Percentiles rank a stretch among this genome's conserved stretches.
Evolutionary conservation across 768 basidiomycete species (phyloP).

Genomic region (Austroboletus festivus): DNA sequence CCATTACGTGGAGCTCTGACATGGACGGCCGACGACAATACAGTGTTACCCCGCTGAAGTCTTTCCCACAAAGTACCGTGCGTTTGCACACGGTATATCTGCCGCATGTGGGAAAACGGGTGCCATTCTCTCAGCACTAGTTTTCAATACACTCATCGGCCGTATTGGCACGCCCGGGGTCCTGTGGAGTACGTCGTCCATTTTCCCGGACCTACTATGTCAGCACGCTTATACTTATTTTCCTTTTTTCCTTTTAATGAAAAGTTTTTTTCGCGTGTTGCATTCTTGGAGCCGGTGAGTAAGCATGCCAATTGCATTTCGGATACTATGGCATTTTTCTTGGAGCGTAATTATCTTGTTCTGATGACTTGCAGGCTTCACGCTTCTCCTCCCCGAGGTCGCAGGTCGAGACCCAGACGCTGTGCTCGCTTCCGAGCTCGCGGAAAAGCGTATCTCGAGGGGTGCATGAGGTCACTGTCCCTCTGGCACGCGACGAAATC

Average conservation of each 20-base stretch:
- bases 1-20: background rate
- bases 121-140: slow-evolving; percentile 74
- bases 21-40: background rate
- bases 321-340: too few relatives aligned
- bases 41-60: slow-evolving; percentile 75
- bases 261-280: slow-evolving; percentile 71
- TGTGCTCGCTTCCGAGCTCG: slow-evolving; percentile 39
- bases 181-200: slow-evolving; percentile 65
- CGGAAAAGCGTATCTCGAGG: slow-evolving; percentile 10
- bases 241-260: slow-evolving; percentile 22
- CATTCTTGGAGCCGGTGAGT: slow-evolving; percentile 49
- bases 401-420: slow-evolving; percentile 50
- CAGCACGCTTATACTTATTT: background rate
- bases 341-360: background rate
- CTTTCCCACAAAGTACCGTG: slow-evolving; percentile 74
- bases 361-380: slow-evolving; percentile 28
- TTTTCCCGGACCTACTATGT: background rate
- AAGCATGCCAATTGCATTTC: background rate
- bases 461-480: background rate
- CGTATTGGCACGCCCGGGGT: slow-evolving; percentile 62
- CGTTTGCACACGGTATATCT: slow-evolving; percentile 70
- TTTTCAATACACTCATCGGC: slow-evolving; percentile 60
- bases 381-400: slow-evolving; percentile 51
- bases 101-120: slow-evolving; percentile 74
- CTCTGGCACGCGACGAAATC: too few relatives aligned